Conservation (phyloP, 108 stramenopile genomes). For the Skeletonema tropicum region DNA sequence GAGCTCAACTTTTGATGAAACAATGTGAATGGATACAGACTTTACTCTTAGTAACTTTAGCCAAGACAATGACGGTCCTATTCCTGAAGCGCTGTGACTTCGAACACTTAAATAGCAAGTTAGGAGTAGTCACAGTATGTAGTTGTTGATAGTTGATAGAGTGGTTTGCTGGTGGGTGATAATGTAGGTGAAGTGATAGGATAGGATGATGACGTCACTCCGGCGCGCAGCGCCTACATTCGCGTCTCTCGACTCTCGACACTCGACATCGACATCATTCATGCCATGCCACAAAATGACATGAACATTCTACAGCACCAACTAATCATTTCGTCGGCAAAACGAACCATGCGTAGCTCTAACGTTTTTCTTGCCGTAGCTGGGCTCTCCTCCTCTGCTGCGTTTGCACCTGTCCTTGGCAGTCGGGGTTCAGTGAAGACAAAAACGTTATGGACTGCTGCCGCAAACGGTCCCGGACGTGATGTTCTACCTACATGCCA, state of each 20-base stretch:
- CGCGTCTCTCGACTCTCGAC: too few species aligned
- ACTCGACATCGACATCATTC: not conserved
- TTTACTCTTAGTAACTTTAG: not conserved
- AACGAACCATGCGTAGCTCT: not conserved
- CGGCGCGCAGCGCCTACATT: too few species aligned
- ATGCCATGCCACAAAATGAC: not conserved
- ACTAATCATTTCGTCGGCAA: not conserved
- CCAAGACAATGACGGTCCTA: not conserved
- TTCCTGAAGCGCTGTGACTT: too few species aligned
- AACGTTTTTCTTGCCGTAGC: constrained; percentile 3
- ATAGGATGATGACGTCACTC: not conserved
- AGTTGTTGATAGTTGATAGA: too few species aligned
- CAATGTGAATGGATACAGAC: not conserved
- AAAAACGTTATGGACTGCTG: not conserved
- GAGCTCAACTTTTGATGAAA: constrained; percentile 45
- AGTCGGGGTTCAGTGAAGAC: not conserved
- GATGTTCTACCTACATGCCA: not conserved
- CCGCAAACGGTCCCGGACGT: not conserved
- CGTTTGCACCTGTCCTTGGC: not conserved
- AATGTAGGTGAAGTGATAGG: not conserved
- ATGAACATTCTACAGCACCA: not conserved
- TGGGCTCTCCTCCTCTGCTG: not conserved
- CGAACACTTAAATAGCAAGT: too few species aligned
- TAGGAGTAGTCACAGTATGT: too few species aligned
- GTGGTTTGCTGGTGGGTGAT: too few species aligned